Evolutionary conservation across 805 yeast species (phyloP).

Genomic region (Yarrowia hollandica): DNA sequence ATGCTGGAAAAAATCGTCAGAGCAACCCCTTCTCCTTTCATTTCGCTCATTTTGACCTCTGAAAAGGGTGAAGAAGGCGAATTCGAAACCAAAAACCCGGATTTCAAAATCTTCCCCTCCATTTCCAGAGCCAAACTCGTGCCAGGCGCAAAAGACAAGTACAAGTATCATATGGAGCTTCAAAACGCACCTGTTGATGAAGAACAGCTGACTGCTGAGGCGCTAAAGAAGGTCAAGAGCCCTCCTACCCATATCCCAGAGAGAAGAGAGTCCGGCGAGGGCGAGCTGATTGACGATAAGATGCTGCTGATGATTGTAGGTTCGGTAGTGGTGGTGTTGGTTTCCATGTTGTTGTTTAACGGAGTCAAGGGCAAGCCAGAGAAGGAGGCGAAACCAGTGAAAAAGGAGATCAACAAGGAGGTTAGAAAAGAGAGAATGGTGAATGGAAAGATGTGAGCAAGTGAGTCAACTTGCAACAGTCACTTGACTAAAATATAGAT

Average conservation of each 20-base stretch:
- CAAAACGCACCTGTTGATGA: conserved; percentile 17
- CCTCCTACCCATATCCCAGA: conserved; percentile 13
- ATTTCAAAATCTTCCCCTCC: conserved; percentile 1
- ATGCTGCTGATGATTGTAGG: conserved; percentile 19
- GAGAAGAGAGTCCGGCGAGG: neutral
- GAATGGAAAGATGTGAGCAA: neutral
- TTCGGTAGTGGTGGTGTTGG: neutral
- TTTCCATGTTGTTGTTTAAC: neutral
- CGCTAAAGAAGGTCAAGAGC: conserved; percentile 2
- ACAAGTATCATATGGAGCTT: conserved; percentile 27
- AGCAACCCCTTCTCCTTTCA: conserved; percentile 72
- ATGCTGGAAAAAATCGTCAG: conserved; percentile 57
- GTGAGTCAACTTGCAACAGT: no score
- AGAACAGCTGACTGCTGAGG: neutral
- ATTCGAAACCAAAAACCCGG: conserved; percentile 7
- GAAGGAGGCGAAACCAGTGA: neutral
- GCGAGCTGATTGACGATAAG: conserved; percentile 3
- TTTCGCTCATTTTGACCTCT: conserved; percentile 60
- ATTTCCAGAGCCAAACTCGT: neutral
- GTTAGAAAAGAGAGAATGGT: neutral
- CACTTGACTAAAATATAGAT: no score
- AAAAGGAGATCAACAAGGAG: neutral
- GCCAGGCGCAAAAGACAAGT: conserved; percentile 20
- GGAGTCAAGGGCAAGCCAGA: neutral
- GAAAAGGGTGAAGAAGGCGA: conserved; percentile 33